Evolutionary conservation across 1,284 basidiomycete species (phyloP).

Genomic region (Ustilago tritici): DNA sequence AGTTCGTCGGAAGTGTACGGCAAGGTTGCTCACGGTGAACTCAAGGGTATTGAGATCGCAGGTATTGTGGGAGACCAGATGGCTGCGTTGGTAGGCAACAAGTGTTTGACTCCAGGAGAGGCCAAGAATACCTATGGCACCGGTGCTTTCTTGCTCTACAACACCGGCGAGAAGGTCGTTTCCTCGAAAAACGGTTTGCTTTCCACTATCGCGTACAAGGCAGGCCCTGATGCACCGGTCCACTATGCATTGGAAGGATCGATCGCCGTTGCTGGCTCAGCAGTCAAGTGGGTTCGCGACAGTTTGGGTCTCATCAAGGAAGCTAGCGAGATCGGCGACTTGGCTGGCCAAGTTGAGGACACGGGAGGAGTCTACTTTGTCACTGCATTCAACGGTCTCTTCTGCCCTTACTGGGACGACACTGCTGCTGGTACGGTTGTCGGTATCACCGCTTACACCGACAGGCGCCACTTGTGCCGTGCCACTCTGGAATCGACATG

Average conservation of each 20-base stretch:
- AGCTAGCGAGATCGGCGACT: constrained; percentile 84
- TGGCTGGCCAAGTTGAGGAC: constrained; percentile 82
- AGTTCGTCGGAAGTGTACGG: constrained; percentile 95
- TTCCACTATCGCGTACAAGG: constrained; percentile 94
- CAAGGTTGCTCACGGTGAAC: constrained; percentile 76
- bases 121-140: constrained; percentile 75
- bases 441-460: constrained; percentile 86
- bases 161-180: constrained; percentile 88
- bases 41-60: constrained; percentile 85
- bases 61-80: constrained; percentile 97
- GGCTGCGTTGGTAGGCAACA: constrained; percentile 94
- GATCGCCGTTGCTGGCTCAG: constrained; percentile 93
- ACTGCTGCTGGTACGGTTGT: constrained; percentile 85
- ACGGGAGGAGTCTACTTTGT: constrained; percentile 98
- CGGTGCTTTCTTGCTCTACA: constrained; percentile 94
- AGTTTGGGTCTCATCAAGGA: constrained; percentile 85
- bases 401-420: constrained; percentile 89
- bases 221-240: constrained; percentile 81
- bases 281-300: constrained; percentile 95
- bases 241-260: constrained; percentile 94
- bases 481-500: constrained; percentile 83
- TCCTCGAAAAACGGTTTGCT: constrained; percentile 86
- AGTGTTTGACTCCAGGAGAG: constrained; percentile 71
- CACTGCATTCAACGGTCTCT: constrained; percentile 90
- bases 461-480: constrained; percentile 90